Conservation (phyloP, 2,329 filamentous ascomycete genomes). For the Cladosporium sp. region DNA sequence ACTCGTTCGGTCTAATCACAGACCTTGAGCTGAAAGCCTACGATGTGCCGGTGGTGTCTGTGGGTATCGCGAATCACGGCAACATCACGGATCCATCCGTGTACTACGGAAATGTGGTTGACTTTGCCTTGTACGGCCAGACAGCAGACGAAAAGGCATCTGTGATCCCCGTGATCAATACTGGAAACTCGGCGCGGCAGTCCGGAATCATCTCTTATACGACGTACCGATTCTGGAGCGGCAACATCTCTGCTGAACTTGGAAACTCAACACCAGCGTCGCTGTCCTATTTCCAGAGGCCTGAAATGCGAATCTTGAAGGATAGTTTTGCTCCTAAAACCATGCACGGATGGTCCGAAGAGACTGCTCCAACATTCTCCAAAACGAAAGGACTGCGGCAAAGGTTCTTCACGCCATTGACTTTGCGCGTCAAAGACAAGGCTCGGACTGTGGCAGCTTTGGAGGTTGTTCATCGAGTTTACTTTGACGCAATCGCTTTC, state of each 20-base stretch:
- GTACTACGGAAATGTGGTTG: background rate
- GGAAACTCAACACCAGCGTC: background rate
- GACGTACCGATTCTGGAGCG: slow-evolving; percentile 3
- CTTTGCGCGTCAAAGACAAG: background rate
- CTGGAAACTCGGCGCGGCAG: background rate
- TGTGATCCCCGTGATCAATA: background rate
- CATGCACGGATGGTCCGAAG: slow-evolving; percentile 2
- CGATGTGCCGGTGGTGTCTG: too few relatives aligned
- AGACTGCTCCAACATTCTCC: background rate
- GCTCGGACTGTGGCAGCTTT: background rate
- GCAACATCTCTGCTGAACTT: background rate
- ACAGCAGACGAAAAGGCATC: background rate
- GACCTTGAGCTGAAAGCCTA: background rate
- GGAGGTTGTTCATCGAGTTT: background rate
- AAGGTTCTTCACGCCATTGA: background rate
- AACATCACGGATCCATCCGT: too few relatives aligned
- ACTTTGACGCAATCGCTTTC: background rate
- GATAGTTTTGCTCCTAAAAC: slow-evolving; percentile 1
- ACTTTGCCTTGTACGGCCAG: slow-evolving; percentile 1
- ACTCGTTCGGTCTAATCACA: slow-evolving; percentile 16
- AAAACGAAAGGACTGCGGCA: background rate
- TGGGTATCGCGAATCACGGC: too few relatives aligned
- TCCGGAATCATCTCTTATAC: background rate
- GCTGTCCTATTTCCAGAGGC: background rate
- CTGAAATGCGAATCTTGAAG: background rate